These are phyloP conservation scores for Phoma herbarum DNA, from an alignment of 2,329 filamentous ascomycete species.

Conservation along the genomic window DNA sequence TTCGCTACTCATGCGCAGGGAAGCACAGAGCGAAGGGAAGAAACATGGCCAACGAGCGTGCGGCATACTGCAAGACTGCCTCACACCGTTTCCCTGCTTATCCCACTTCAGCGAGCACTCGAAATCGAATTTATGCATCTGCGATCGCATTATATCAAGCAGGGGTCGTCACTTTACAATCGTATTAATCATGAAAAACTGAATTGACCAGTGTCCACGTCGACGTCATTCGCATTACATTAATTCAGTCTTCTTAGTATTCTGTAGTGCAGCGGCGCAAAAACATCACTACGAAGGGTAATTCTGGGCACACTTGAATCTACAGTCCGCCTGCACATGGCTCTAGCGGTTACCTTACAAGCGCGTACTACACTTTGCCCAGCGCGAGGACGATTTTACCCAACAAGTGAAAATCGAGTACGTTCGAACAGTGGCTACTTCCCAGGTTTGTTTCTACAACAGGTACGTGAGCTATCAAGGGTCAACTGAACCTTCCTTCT, in stretches of 20 bases:
- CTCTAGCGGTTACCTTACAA: neutral
- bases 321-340: neutral
- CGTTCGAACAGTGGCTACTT: neutral
- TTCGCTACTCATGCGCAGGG: conserved; percentile 15
- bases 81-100: conserved; percentile 3
- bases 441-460: neutral
- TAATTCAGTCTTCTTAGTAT: conserved; percentile 5
- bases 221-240: conserved; percentile 9
- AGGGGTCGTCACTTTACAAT: conserved; percentile 4
- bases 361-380: neutral
- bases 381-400: neutral
- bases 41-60: conserved; percentile 34
- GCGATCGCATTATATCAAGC: conserved; percentile 1
- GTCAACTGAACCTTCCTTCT: neutral
- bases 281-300: neutral
- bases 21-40: conserved; percentile 28
- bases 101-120: conserved; percentile 1
- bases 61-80: conserved; percentile 1
- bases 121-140: neutral
- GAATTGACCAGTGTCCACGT: conserved; percentile 1
- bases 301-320: neutral
- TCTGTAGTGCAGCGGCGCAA: neutral
- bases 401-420: neutral
- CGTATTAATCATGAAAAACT: too few relatives aligned
- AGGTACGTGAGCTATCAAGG: neutral